Base-by-base conservation (phyloP, 2,329 filamentous ascomycete genomes). In the Bipolaris sorokiniana region DNA sequence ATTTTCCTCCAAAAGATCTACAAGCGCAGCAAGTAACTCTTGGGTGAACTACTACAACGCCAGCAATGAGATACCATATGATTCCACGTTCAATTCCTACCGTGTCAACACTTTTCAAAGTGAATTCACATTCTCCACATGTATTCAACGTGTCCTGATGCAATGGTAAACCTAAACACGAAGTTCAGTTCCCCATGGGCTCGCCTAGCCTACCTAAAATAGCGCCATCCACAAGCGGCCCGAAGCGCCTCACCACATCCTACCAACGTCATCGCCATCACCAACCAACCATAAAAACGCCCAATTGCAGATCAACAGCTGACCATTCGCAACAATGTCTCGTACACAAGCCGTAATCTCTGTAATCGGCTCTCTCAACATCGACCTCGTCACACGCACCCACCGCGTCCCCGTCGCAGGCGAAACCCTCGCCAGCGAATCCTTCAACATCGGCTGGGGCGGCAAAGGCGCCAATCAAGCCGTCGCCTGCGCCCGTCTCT, bases 381-480 rank as follows among this genome's bases (percentile, higher is more conserved):
- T 91, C 74, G 94, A 99, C 80, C 88, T 98, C 62, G 91, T 97
- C 62, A 93, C 92, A 38, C 88, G 91, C 69, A 95, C 95, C 33
- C 83, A 91, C 5, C 91, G 94, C 62, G 87, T 97, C 62, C 94
- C 95, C 1, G 80, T 84, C 1, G 88, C 90, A 0, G 95, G 94
- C 65, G 94, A 99, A 79, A 98, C 94, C 2, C 83, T 98, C 49
- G 93, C 90, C 2, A 86, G 91, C 46, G 87, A 82, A 63, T 87
- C 86, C 18, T 96, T 96, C 79, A 84, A 84, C 71, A 91, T 89
- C 34, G 92, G 90, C 41, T 88, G 90, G 28, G 95, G 94, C 68
- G 94, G 95, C 55, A 99, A 99, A 80, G 94, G 94, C 63, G 92
- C 93, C 59, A 98, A 98, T 81, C 94, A 98, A 80, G 93, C 92